Percentiles rank a stretch among this genome's conserved stretches.
Evolutionary conservation across 352 stramenopile genomes (phyloP).

Genomic region (Globisporangium mamillatum): DNA sequence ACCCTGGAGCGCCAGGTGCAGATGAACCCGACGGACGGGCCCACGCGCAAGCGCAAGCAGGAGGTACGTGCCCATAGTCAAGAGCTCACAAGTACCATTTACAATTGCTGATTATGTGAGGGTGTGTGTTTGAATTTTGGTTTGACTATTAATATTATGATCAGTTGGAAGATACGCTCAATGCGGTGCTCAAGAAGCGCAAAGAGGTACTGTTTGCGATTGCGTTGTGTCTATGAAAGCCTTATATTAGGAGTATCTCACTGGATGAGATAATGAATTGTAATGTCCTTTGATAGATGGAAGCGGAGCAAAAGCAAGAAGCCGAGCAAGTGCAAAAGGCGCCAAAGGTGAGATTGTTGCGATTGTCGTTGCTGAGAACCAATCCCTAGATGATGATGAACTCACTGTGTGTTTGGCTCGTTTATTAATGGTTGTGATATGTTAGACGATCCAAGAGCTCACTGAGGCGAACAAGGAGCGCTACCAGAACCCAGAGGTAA

Average conservation of each 20-base stretch:
- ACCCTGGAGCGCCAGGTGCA: slow-evolving; percentile 58
- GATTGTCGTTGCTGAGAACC: background rate
- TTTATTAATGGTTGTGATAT: background rate
- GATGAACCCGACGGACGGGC: slow-evolving; percentile 60
- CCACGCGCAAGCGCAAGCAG: slow-evolving; percentile 70
- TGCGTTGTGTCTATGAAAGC: background rate
- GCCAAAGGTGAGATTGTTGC: slow-evolving; percentile 26
- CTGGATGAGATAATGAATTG: too few species aligned
- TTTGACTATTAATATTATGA: background rate
- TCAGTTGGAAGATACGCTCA: slow-evolving; percentile 67
- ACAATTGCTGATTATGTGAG: background rate
- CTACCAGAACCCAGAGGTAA: slow-evolving; percentile 73
- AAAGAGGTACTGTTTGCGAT: slow-evolving; percentile 36
- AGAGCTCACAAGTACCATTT: too few species aligned
- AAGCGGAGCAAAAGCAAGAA: slow-evolving; percentile 40
- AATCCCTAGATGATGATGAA: background rate
- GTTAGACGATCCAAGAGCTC: slow-evolving; percentile 52
- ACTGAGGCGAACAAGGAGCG: slow-evolving; percentile 52
- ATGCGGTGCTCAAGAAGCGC: slow-evolving; percentile 62
- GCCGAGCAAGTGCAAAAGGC: slow-evolving; percentile 21
- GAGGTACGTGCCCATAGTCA: slow-evolving; percentile 24
- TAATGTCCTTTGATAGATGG: slow-evolving; percentile 23
- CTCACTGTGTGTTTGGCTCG: background rate
- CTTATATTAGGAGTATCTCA: too few species aligned
- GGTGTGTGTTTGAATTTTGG: background rate